Base-by-base conservation (phyloP, 2,329 filamentous ascomycete genomes). In the Fusarium albosuccineum region DNA sequence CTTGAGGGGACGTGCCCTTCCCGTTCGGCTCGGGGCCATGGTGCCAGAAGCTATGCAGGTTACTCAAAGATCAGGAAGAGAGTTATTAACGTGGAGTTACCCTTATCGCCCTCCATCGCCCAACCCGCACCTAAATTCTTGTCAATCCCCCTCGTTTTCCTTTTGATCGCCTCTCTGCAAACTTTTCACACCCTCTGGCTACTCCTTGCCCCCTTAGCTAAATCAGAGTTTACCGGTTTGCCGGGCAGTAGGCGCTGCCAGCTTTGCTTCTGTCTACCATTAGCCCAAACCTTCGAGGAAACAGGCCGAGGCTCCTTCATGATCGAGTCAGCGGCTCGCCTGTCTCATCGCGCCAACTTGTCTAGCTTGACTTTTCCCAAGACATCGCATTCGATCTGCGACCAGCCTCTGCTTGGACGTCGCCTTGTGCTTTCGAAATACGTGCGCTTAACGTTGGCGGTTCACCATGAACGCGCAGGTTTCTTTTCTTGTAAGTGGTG, bases 391-490 rank as follows among this genome's bases (percentile, higher is more conserved):
- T 46, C 37, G 46, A 34, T 34, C 59, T 63, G 45, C 55, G 40
- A 42, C 26, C 39, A 33, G 33, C 22, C 49, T 44, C 46, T 42
- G 11, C 26, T 39, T 57, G 56, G 45, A 37, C 42, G 16, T 26
- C 33, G 45, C 13, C 34, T 46, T 27, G 45, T 61, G 50, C 27
- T 36, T 62, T 55, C 60, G 45, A 42, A 53, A 50, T 48, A 48
- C 52, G 34, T 27, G 40, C 33, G 48, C 54, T 45, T 22, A 39
- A 62, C 57, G 45, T 57, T 58, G 45, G 62, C 48, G 57, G 53
- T 46, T 68, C 74, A 81, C 62, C 67, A 87, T 87, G 85, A 86
- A 85, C 70, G 84, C 85, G 59, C 84, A 87, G 74, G 83, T 87
- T 71, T 85, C 83, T 30, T 86, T 87, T 68, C 80, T 88, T 75